A percentile compares a stretch with the other conserved stretches of the same genome.
These are phyloP conservation scores for Cyclanthera cordifolia DNA, from an alignment of 306 rosid genomes.

Conservation along the genomic window DNA sequence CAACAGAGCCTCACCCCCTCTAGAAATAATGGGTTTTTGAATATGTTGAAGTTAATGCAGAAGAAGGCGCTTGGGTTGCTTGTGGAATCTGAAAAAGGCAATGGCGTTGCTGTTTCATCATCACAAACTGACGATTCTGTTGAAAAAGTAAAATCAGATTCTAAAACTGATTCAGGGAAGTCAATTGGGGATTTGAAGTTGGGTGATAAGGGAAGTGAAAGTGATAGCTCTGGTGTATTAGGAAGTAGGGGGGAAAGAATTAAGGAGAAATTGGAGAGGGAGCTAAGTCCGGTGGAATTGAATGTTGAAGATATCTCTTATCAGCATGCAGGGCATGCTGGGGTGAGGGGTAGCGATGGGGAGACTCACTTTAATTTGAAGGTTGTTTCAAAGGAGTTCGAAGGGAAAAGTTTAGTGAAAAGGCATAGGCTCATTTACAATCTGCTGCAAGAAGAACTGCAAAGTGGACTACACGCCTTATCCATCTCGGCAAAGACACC, in stretches of 20 bases:
- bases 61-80: conserved; percentile 48
- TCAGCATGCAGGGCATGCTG: conserved; percentile 79
- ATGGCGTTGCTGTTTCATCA: not conserved
- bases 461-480: conserved; percentile 66
- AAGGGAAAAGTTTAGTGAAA: conserved; percentile 44
- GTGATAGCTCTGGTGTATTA: conserved; percentile 17
- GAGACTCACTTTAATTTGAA: conserved; percentile 80
- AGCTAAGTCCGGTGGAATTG: conserved; percentile 47
- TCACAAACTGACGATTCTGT: no score
- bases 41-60: conserved; percentile 92
- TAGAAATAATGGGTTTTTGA: conserved; percentile 84
- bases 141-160: not conserved
- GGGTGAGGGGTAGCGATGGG: conserved; percentile 56
- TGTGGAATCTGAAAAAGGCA: conserved; percentile 46
- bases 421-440: conserved; percentile 70
- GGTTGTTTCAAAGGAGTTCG: conserved; percentile 35
- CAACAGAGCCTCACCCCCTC: conserved; percentile 75
- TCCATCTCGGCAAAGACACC: conserved; percentile 78
- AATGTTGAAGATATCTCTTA: conserved; percentile 64
- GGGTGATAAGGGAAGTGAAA: conserved; percentile 8
- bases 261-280: conserved; percentile 50
- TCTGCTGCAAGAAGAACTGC: conserved; percentile 65
- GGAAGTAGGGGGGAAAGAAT: conserved; percentile 80
- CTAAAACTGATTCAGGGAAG: conserved; percentile 7
- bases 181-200: not conserved